These are phyloP conservation scores for Rubroboletus satanas DNA, from an alignment of 768 basidiomycete species.

Conservation along the genomic window DNA sequence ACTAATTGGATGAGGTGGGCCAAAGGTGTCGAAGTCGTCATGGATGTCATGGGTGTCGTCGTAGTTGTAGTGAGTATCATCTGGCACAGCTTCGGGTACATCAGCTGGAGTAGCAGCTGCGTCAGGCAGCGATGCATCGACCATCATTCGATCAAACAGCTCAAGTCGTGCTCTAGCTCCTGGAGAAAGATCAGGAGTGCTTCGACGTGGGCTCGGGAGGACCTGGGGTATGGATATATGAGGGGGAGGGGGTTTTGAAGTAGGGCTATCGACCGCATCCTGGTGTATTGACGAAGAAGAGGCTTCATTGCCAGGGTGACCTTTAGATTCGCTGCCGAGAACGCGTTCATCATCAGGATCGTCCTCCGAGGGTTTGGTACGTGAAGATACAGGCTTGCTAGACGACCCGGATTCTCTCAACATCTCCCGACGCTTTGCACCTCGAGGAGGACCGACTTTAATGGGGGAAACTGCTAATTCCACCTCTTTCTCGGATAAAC, in stretches of 20 bases:
- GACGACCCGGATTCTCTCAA: not conserved
- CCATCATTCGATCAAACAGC: slow-evolving; percentile 28
- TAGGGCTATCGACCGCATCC: not conserved
- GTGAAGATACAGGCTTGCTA: not conserved
- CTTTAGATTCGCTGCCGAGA: not conserved
- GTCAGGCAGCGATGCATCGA: not conserved
- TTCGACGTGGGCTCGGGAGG: not conserved
- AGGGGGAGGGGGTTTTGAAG: not conserved
- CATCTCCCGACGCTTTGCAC: slow-evolving; percentile 9
- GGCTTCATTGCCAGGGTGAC: not conserved
- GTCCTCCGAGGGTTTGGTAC: not conserved
- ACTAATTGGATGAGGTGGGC: slow-evolving; percentile 1
- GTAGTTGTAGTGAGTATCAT: slow-evolving; percentile 1
- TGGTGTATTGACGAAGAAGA: not conserved
- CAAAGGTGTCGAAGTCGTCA: not conserved
- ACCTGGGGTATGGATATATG: slow-evolving; percentile 9
- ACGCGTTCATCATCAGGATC: not conserved
- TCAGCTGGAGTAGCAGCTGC: not conserved
- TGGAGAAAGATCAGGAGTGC: slow-evolving; percentile 24
- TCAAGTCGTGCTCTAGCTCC: slow-evolving; percentile 26
- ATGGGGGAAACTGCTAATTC: not conserved
- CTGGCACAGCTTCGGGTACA: not conserved
- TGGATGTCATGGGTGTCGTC: not conserved
- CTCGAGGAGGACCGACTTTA: slow-evolving; percentile 29
- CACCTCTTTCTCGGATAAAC: slow-evolving; percentile 3